A percentile compares a stretch with the other conserved stretches of the same genome.
Evolutionary conservation across 169 alveolate genomes (phyloP).

Genomic region (Condylostoma magnum): DNA sequence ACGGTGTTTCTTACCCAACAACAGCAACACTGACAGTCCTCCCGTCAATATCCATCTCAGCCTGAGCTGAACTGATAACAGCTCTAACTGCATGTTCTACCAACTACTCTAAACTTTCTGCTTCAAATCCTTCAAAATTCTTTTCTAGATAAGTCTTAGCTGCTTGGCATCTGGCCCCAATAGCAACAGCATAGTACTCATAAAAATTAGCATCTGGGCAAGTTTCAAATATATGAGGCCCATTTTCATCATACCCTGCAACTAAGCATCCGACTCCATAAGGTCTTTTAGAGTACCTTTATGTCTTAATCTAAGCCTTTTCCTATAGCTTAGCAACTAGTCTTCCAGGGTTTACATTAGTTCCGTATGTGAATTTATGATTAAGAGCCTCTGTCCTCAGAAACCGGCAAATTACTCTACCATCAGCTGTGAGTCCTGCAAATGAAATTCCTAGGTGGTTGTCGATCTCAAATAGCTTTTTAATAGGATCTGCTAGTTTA

Average conservation of each 20-base stretch:
- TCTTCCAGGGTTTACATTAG: conserved; percentile 89
- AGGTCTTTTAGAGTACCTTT: conserved; percentile 94
- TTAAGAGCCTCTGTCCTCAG: conserved; percentile 94
- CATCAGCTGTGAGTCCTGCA: conserved; percentile 99
- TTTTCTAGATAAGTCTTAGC: conserved; percentile 97
- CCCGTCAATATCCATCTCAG: conserved; percentile 86
- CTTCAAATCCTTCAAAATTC: conserved; percentile 81
- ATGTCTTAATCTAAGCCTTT: conserved; percentile 95
- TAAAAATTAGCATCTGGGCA: conserved; percentile 95
- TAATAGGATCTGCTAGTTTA: conserved; percentile 93
- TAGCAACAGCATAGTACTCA: conserved; percentile 95
- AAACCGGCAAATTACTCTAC: conserved; percentile 86
- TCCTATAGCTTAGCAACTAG: conserved; percentile 91
- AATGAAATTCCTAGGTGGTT: conserved; percentile 96
- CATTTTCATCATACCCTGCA: conserved; percentile 91
- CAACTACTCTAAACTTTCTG: conserved; percentile 68
- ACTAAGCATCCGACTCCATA: conserved; percentile 97
- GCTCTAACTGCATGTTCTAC: conserved; percentile 90
- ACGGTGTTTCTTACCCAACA: conserved; percentile 52
- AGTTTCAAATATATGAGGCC: conserved; percentile 94
- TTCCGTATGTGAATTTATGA: conserved; percentile 92
- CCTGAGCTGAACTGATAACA: conserved; percentile 83
- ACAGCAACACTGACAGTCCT: conserved; percentile 87
- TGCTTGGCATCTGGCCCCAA: conserved; percentile 97
- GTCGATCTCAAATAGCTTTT: conserved; percentile 94